Base-by-base conservation (phyloP, 2,329 filamentous ascomycete species). In the Endothia cerciana region DNA sequence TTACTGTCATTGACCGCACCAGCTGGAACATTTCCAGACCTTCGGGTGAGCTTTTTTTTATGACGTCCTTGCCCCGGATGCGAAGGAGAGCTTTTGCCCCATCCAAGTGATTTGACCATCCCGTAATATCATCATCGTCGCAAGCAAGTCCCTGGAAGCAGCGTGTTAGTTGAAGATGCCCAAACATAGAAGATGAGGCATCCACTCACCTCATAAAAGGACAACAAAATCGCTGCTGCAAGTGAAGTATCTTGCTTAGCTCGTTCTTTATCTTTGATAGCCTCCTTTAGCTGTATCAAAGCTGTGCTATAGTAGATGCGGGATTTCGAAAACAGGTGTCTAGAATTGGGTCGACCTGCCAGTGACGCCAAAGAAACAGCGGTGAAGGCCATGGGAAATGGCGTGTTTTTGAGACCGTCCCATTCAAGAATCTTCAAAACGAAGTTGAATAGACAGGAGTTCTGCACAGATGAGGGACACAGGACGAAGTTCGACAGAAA, bases 21-120 rank as follows among this genome's bases (percentile, higher is more conserved):
- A 72, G 70, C 45, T 72, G 69, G 30, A 72, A 72, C 70, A 72
- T 72, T 33, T 70, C 71, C 25, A 72, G 47, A 0, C 71, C 69
- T 19, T 71, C 69, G 0, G 64, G 62, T 0, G 70, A 68, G 2
- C 64, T 63, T 7, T 66, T 43, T 10, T 49, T 63, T 7, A 70
- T 66, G 4, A 70, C 60, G 10, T 68, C 59, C 19, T 68, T 61
- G 4, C 69, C 69, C 7, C 71, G 68, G 4, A 70, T 60, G 17
- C 69, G 70, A 30, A 72, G 63, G 4, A 73, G 70, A 8, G 69
- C 69, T 11, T 70, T 72, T 1, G 71, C 69, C 19, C 70, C 70
- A 8, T 69, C 71, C 1, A 72, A 65, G 51, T 72, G 71, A 28
- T 68, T 72, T 4, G 69, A 68, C 66, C 69, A 71, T 0, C 65